These are phyloP conservation scores for Pseudogymnoascus sp. DNA, from an alignment of 2,329 filamentous ascomycete species.

Conservation along the genomic window DNA sequence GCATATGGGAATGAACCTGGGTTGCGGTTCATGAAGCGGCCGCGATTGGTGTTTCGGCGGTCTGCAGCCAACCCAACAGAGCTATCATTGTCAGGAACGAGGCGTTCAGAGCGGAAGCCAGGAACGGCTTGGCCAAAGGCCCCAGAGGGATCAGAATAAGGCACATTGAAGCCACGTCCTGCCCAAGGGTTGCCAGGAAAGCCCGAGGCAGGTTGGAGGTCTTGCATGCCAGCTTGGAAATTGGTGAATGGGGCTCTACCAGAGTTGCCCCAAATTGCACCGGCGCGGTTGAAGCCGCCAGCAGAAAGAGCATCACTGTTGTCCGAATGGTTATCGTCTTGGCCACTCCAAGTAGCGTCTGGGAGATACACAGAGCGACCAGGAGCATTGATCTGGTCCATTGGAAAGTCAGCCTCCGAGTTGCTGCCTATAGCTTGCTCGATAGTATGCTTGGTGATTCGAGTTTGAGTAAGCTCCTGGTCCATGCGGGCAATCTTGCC, in stretches of 20 bases:
- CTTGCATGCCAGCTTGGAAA: slow-evolving; percentile 16
- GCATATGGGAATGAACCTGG: slow-evolving; percentile 26
- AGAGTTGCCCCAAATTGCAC: slow-evolving; percentile 47
- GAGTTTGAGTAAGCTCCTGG: slow-evolving; percentile 60
- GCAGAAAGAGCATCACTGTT: slow-evolving; percentile 47
- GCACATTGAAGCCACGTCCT: slow-evolving; percentile 29
- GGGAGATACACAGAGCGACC: slow-evolving; percentile 32
- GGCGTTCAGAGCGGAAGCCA: slow-evolving; percentile 25
- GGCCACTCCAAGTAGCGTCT: slow-evolving; percentile 44
- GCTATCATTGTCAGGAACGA: slow-evolving; percentile 24
- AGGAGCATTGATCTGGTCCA: slow-evolving; percentile 23
- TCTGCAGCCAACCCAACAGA: slow-evolving; percentile 21
- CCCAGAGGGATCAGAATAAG: slow-evolving; percentile 23
- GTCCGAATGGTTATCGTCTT: slow-evolving; percentile 50
- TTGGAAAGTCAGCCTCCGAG: slow-evolving; percentile 36
- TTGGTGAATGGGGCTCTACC: slow-evolving; percentile 34
- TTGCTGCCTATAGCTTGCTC: slow-evolving; percentile 46
- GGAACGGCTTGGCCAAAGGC: slow-evolving; percentile 22
- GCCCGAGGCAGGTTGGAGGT: slow-evolving; percentile 29
- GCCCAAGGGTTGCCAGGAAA: slow-evolving; percentile 41
- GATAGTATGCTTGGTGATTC: slow-evolving; percentile 51
- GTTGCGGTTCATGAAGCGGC: slow-evolving; percentile 25
- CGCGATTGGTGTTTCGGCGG: slow-evolving; percentile 21
- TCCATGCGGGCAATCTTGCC: slow-evolving; percentile 64
- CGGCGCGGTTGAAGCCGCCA: slow-evolving; percentile 45